Evolutionary conservation across 108 stramenopile genomes (phyloP).

Genomic region (Craspedostauros australis): DNA sequence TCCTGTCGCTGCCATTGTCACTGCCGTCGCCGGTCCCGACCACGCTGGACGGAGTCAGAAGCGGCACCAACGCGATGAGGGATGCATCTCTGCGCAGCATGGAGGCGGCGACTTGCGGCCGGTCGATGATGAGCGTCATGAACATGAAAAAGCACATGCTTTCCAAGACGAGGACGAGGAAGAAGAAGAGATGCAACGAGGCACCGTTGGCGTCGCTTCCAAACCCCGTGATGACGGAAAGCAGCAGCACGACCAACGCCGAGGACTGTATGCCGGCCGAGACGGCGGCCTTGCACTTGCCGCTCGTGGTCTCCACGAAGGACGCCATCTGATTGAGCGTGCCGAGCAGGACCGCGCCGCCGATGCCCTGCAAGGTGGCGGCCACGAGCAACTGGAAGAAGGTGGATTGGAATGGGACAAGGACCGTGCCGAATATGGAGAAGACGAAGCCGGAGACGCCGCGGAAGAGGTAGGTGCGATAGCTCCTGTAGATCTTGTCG

Average conservation of each 20-base stretch:
- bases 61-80: no score
- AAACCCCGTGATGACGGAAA: slow-evolving; percentile 27
- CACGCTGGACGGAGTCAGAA: no score
- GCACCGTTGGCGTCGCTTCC: slow-evolving; percentile 2
- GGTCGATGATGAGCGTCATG: slow-evolving; percentile 10
- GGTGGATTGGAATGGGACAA: no score
- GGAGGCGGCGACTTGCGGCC: slow-evolving; percentile 6
- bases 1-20: no score
- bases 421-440: slow-evolving; percentile 2
- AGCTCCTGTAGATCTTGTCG: slow-evolving; percentile 13
- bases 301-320: slow-evolving; percentile 13
- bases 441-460: slow-evolving; percentile 23
- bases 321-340: slow-evolving; percentile 40
- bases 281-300: slow-evolving; percentile 22
- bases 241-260: slow-evolving; percentile 20
- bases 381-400: no score
- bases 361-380: slow-evolving; percentile 22
- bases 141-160: slow-evolving; percentile 12
- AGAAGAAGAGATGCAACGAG: slow-evolving; percentile 11
- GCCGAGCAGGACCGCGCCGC: slow-evolving; percentile 33
- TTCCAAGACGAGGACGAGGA: slow-evolving; percentile 4
- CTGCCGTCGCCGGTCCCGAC: no score
- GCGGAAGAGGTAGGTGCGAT: slow-evolving; percentile 21
- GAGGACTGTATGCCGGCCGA: slow-evolving; percentile 41
- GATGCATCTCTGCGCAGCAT: slow-evolving; percentile 35